A percentile compares a stretch with the other conserved stretches of the same genome.
Conservation (phyloP, 306 rosid species). For the Herpetospermum pedunculosum region DNA sequence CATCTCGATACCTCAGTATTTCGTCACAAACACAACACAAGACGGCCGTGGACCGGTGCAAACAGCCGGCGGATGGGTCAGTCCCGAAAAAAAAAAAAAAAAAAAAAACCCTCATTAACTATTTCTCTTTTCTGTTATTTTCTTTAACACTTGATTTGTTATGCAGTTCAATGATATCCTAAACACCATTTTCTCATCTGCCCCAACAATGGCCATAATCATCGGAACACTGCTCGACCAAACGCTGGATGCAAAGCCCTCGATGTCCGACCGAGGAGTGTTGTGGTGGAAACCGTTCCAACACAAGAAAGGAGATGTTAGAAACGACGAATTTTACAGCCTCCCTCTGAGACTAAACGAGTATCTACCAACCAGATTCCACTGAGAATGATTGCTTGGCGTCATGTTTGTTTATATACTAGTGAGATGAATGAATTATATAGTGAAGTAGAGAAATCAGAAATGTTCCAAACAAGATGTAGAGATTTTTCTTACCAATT, state of each 20-base stretch:
- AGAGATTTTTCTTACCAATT: conserved; percentile 3
- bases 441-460: not conserved
- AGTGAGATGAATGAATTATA: not conserved
- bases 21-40: conserved; percentile 35
- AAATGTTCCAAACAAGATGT: not conserved
- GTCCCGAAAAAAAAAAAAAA: conserved; percentile 14
- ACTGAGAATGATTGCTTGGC: not conserved
- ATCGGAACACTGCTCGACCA: conserved; percentile 76
- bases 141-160: conserved; percentile 13
- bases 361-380: conserved; percentile 54
- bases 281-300: conserved; percentile 88
- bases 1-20: conserved; percentile 86
- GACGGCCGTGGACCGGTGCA: conserved; percentile 79
- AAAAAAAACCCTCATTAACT: not conserved
- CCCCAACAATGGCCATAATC: conserved; percentile 70
- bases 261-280: conserved; percentile 53
- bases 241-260: conserved; percentile 48
- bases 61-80: conserved; percentile 83
- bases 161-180: conserved; percentile 73
- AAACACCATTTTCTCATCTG: conserved; percentile 83
- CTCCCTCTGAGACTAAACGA: conserved; percentile 55
- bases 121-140: not conserved
- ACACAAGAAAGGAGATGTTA: conserved; percentile 53
- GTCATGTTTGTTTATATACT: not conserved
- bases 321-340: conserved; percentile 69